These are phyloP conservation scores for Wickerhamomyces xylosicus DNA, from an alignment of 805 yeast genomes.

Conservation along the genomic window DNA sequence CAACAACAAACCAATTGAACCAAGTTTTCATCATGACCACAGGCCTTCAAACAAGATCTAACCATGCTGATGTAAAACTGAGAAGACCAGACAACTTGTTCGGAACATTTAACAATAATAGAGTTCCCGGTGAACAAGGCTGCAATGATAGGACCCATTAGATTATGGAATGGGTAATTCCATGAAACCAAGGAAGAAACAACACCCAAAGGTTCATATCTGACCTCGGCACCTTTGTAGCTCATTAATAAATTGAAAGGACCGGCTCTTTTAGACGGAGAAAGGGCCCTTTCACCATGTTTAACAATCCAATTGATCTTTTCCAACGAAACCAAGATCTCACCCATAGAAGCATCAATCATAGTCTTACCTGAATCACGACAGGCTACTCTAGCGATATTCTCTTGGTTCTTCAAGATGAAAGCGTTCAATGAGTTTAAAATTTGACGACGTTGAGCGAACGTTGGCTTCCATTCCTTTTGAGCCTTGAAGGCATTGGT, in stretches of 20 bases:
- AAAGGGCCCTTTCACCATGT: constrained; percentile 66
- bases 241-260: constrained; percentile 79
- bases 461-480: constrained; percentile 28
- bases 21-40: constrained; percentile 70
- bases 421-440: constrained; percentile 61
- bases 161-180: constrained; percentile 96
- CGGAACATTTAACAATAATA: constrained; percentile 87
- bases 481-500: constrained; percentile 24
- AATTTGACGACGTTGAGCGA: constrained; percentile 59
- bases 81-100: constrained; percentile 93
- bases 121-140: constrained; percentile 87
- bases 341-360: constrained; percentile 95
- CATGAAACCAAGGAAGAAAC: constrained; percentile 89
- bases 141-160: constrained; percentile 88
- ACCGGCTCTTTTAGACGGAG: constrained; percentile 66
- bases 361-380: constrained; percentile 94
- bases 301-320: constrained; percentile 83
- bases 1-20: constrained; percentile 85
- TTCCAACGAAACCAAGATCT: constrained; percentile 89
- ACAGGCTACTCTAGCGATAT: constrained; percentile 86
- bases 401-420: constrained; percentile 73
- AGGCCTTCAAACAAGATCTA: constrained; percentile 57
- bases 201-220: constrained; percentile 84
- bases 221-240: constrained; percentile 86
- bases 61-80: constrained; percentile 66